Evolutionary conservation across 2,329 filamentous ascomycete species (phyloP), one percentile per base, ranked within the genome.

Genomic region (Aspergillus latus): DNA sequence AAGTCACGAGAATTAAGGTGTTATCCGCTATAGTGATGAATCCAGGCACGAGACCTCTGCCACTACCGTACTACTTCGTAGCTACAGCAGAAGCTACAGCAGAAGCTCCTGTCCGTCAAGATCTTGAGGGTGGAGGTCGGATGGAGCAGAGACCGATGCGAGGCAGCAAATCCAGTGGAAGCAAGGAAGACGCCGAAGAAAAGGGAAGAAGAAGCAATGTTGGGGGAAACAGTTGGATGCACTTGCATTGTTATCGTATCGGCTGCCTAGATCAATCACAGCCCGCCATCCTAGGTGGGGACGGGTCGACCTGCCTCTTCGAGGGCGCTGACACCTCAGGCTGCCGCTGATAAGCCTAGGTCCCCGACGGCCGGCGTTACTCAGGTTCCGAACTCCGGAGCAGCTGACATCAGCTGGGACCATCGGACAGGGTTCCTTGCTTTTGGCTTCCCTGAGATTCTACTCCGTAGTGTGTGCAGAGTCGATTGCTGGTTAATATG

Each of bases 181-280:
- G 42, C 9, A 48, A 43, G 28, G 42, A 26, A 13, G 36, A 39
- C 32, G 15, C 34, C 39, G 40, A 28, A 49, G 48, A 49, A 45
- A 42, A 49, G 37, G 45, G 32, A 36, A 49, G n/a, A 47, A 54
- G 36, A 30, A 47, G 51, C 44, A 54, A 49, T 26, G 49, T 45
- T 52, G 49, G 42, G 37, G 49, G 40, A 52, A 42, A 30, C 15
- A 37, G 32, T 45, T 10, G 15, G 26, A 45, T 45, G 44, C 40
- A 46, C 29, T 45, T 48, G 52, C 50, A 39, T 37, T 44, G 36
- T 54, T 46, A 43, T 44, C 37, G 46, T 51, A 57, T 63, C 62
- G 60, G 62, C 32, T 40, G 11, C 59, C 53, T 58, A 40, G 37
- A 48, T 53, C 62, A 64, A 64, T 64, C 58, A 61, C 28, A 50